Conservation (phyloP, 2,329 filamentous ascomycete genomes). For the Sclerotinia subarctica region DNA sequence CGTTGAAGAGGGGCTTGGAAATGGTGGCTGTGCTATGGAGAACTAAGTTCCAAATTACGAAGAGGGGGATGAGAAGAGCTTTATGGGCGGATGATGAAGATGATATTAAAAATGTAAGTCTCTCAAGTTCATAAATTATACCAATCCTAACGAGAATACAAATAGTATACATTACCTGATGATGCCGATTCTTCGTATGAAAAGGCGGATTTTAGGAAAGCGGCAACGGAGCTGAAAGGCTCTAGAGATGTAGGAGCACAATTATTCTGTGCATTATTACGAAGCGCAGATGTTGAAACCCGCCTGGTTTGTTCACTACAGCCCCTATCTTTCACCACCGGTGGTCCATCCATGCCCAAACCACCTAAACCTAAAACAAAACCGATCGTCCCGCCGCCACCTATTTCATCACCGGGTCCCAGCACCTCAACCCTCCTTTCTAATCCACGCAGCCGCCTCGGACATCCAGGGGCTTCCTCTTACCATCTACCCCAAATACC, state of each 20-base stretch:
- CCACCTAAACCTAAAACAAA: constrained; percentile 22
- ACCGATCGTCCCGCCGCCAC: constrained; percentile 30
- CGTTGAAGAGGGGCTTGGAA: constrained; percentile 75
- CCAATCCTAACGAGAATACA: constrained; percentile 23
- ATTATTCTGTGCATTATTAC: constrained; percentile 82
- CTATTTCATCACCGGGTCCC: constrained; percentile 29
- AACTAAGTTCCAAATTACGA: constrained; percentile 66
- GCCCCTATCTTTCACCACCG: constrained; percentile 52
- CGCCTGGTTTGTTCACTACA: constrained; percentile 90
- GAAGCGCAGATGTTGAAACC: constrained; percentile 75
- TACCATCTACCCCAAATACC: constrained; percentile 50
- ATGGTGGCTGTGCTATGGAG: constrained; percentile 66
- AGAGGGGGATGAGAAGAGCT: constrained; percentile 65
- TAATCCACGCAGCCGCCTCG: constrained; percentile 35
- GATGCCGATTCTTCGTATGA: constrained; percentile 63
- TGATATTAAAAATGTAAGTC: constrained; percentile 55
- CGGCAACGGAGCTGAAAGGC: constrained; percentile 67
- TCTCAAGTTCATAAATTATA: background rate
- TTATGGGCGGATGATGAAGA: constrained; percentile 71
- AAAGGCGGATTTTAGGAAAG: constrained; percentile 65
- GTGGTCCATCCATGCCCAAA: constrained; percentile 43
- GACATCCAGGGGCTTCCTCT: constrained; percentile 45
- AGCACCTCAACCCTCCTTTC: constrained; percentile 22
- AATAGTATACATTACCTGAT: constrained; percentile 31
- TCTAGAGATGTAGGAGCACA: constrained; percentile 89